Conservation (phyloP, 2,329 filamentous ascomycete species). For the Hirsutella rhossiliensis region DNA sequence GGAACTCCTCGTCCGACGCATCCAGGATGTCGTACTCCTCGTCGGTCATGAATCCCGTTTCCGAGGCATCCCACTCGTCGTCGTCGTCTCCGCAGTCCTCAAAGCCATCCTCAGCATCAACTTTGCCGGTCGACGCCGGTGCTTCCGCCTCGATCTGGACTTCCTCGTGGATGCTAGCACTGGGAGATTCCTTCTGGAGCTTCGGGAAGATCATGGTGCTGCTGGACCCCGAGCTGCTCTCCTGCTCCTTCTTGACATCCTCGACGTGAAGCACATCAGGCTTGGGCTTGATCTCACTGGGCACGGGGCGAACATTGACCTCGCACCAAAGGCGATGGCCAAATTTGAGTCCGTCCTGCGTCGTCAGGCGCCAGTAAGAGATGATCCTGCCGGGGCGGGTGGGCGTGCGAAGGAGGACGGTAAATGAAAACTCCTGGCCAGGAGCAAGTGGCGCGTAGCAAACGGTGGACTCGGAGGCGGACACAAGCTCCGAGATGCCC, state of each 20-base stretch:
- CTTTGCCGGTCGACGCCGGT: constrained; percentile 42
- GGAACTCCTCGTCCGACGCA: constrained; percentile 79
- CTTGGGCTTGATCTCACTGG: constrained; percentile 15
- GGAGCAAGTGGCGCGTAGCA: constrained; percentile 57
- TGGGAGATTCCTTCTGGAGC: constrained; percentile 85
- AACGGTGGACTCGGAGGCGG: constrained; percentile 72
- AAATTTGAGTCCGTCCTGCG: constrained; percentile 68
- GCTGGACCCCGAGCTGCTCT: constrained; percentile 15
- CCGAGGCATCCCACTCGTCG: constrained; percentile 52
- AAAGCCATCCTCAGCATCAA: constrained; percentile 24
- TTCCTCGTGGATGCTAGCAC: constrained; percentile 63
- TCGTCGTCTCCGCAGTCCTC: constrained; percentile 42
- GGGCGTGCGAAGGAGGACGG: constrained; percentile 73
- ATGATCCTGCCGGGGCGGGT: constrained; percentile 65
- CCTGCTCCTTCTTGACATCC: constrained; percentile 15
- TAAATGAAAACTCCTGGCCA: constrained; percentile 69
- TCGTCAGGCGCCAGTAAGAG: constrained; percentile 93
- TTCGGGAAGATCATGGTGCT: constrained; percentile 95
- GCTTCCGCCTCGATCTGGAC: constrained; percentile 40
- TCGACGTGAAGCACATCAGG: constrained; percentile 6
- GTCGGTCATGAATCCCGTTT: constrained; percentile 80
- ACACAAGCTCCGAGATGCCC: constrained; percentile 63
- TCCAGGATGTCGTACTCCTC: constrained; percentile 98
- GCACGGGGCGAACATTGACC: constrained; percentile 50
- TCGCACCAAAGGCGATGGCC: constrained; percentile 95